These are phyloP conservation scores for Fusarium mundagurra DNA, from an alignment of 2,329 filamentous ascomycete species.

Conservation along the genomic window DNA sequence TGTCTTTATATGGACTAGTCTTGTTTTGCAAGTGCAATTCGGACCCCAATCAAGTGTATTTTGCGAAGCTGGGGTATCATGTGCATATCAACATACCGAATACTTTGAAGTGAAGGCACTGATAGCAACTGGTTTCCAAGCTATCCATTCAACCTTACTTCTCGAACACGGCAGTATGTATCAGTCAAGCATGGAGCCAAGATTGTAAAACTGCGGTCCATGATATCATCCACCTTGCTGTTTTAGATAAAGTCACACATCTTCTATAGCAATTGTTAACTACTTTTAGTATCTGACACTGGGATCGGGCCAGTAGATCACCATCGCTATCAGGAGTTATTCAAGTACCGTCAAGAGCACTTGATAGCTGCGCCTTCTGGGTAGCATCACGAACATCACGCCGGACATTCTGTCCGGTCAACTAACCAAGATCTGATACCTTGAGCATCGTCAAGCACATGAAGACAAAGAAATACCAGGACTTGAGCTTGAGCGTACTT, in stretches of 20 bases:
- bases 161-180: conserved; percentile 29
- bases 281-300: conserved; percentile 17
- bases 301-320: conserved; percentile 6
- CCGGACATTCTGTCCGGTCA: not conserved
- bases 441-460: not conserved
- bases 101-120: conserved; percentile 17
- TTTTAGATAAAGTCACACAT: conserved; percentile 38
- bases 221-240: conserved; percentile 38
- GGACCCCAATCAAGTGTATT: conserved; percentile 32
- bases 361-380: not conserved
- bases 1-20: conserved; percentile 30
- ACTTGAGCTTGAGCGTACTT: not conserved
- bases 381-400: not conserved
- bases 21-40: conserved; percentile 42
- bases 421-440: not conserved
- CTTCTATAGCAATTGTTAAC: conserved; percentile 1
- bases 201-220: conserved; percentile 29
- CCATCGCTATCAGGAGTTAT: not conserved
- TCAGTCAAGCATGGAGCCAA: conserved; percentile 33
- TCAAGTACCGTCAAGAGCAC: conserved; percentile 12
- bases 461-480: not conserved
- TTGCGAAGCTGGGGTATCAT: conserved; percentile 36
- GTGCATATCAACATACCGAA: conserved; percentile 1
- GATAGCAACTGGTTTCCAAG: conserved; percentile 1
- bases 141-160: conserved; percentile 29